Evolutionary conservation across 306 rosid species (phyloP), one percentile per base, ranked within the genome.

Genomic region (Heteromeles arbutifolia): DNA sequence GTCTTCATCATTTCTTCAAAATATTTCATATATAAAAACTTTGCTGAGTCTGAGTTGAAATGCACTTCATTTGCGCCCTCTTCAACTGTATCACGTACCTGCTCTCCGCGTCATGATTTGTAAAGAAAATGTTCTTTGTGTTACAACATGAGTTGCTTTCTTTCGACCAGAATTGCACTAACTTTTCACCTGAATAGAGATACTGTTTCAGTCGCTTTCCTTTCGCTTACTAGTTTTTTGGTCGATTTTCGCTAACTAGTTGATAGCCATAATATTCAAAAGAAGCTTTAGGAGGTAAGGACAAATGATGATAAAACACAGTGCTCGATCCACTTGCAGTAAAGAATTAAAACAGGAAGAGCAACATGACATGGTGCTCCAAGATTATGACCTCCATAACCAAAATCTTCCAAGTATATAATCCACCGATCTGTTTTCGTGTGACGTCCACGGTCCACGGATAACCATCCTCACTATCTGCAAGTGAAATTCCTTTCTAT

Each of bases 271-370:
- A 61, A 18, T 25, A 24, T 24, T 58, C 28, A 28, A 37, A 63
- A 67, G 66, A 21, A 67, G 62, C 61, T 82, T 74, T 78, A 22
- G 66, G 67, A 72, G 66, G 29, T 67, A 73, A 73, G 85, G 41
- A 66, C 77, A 75, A 31, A 79, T 14, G 61, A 24, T 32, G 24
- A 59, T 3, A 44, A 58, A 65, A 66, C 48, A 73, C 69, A 56
- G 52, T 65, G 65, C 53, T 75, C 44, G 37, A 41, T 64, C 65
- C 69, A 70, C 81, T 70, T 14, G 73, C 22, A 18, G 12, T 50
- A 31, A 65, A 45, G 5, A 59, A 48, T 6, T 56, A 44, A 78
- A 69, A 70, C 67, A 65, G 57, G 62, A 43, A 72, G 73, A 41
- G 44, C 67, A 70, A 48, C 44, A 45, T 64, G 77, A 75, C 66